Base-by-base conservation (phyloP, 176 grass and related monocot species). In the Areca catechu region DNA sequence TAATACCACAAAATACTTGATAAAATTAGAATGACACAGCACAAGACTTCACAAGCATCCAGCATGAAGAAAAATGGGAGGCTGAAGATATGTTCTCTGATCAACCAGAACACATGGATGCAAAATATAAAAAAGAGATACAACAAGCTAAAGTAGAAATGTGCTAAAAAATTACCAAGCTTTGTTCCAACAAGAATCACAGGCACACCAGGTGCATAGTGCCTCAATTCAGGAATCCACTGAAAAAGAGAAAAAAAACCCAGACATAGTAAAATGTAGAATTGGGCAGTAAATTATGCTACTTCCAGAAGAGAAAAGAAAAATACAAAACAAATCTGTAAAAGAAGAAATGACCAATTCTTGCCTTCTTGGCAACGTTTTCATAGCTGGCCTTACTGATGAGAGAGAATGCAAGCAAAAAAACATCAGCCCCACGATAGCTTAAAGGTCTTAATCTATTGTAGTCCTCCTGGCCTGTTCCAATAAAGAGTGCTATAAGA, bases 341-440 rank as follows among this genome's bases (percentile, higher is more conserved):
- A 66, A 56, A 73, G 29, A 58, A 30, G 19, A 17, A 62, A 60
- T 29, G 59, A 57, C 0, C 54, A 24, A 27, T n/a, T 37, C 80
- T 83, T 83, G 55, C 85, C 85, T 89, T 89, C 80, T 83, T 89
- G 4, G 85, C 82, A 76, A 88, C 85, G 71, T 89, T 89, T 70
- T 80, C 80, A 52, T 89, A 89, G 28, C 80, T 89, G 51, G 85
- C 85, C 73, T 89, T 89, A 53, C 85, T 89, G 67, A 89, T 89
- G 22, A 89, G 80, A 22, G 85, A 89, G 73, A 89, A 89, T 51
- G 85, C 80, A 73, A 89, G 80, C 68, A 83, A 80, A 58, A 89
- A 89, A 73, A 89, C 80, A 58, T 89, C 85, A 43, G 85, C 85
- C 60, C 85, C 85, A 70, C 85, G 80, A 59, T 89, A 89, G 19